Evolutionary conservation across 2,329 filamentous ascomycete genomes (phyloP).

Genomic region (Berkeleyomyces basicola): DNA sequence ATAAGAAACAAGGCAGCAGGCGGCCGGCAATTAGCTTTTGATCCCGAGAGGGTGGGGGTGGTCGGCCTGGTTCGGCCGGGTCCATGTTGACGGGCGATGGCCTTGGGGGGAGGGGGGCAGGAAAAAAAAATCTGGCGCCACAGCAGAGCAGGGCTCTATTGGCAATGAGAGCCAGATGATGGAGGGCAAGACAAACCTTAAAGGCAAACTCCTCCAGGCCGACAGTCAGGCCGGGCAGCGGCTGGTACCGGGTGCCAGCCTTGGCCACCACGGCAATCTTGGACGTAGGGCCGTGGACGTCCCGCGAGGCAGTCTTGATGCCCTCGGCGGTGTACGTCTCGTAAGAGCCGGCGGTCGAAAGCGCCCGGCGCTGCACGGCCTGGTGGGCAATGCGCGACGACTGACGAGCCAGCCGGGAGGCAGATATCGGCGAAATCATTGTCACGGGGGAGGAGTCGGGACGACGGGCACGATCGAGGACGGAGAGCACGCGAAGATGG

Average conservation of each 20-base stretch:
- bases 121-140: neutral
- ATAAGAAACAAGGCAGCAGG: constrained; percentile 22
- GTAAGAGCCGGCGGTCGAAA: constrained; percentile 58
- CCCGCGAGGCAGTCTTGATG: constrained; percentile 83
- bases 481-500: constrained; percentile 25
- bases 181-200: constrained; percentile 44
- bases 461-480: constrained; percentile 18
- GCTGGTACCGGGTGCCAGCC: constrained; percentile 86
- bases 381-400: constrained; percentile 40
- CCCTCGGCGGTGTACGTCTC: constrained; percentile 73
- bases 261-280: constrained; percentile 85
- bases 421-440: constrained; percentile 46
- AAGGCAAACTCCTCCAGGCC: constrained; percentile 92
- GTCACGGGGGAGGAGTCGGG: constrained; percentile 32
- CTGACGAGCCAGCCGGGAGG: constrained; percentile 41
- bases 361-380: constrained; percentile 34
- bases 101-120: neutral
- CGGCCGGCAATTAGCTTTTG: constrained; percentile 24
- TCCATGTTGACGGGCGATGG: neutral
- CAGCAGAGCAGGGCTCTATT: neutral
- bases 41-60: neutral
- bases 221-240: constrained; percentile 73
- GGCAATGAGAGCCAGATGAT: neutral
- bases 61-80: neutral
- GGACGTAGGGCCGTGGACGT: constrained; percentile 73